phyloP scores from a whole-genome alignment of 306 rosid genomes.

The Inga leiocalycina region DNA sequence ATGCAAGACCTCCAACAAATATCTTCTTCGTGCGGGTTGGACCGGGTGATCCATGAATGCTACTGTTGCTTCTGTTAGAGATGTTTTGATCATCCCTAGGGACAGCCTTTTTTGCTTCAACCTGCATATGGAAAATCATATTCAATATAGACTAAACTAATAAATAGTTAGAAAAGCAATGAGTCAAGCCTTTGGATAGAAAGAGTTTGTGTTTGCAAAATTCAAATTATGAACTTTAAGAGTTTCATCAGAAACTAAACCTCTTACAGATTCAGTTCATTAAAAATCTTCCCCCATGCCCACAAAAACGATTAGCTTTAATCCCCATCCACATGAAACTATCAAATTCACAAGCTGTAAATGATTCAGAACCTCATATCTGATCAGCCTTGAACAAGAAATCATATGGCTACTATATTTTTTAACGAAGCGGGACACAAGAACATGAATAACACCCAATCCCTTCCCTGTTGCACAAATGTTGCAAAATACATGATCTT shows the following conservation, averaged over 20 bases:
- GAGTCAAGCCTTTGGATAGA: slow-evolving; percentile 17
- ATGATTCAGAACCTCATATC: slow-evolving; percentile 30
- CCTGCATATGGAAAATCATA: slow-evolving; percentile 38
- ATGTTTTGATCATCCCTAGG: slow-evolving; percentile 63
- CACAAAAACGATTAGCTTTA: neutral
- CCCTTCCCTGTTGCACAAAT: slow-evolving; percentile 22
- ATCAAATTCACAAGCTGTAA: slow-evolving; percentile 3
- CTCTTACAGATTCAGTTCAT: slow-evolving; percentile 10
- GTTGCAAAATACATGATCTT: slow-evolving; percentile 9
- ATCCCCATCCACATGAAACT: slow-evolving; percentile 6
- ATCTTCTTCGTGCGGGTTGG: slow-evolving; percentile 56
- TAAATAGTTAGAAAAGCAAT: slow-evolving; percentile 13
- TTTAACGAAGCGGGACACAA: slow-evolving; percentile 14
- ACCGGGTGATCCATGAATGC: slow-evolving; percentile 56
- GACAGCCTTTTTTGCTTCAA: slow-evolving; percentile 65
- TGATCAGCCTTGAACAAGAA: slow-evolving; percentile 1
- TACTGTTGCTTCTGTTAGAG: slow-evolving; percentile 49
- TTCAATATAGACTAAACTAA: slow-evolving; percentile 13
- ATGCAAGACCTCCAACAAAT: slow-evolving; percentile 61
- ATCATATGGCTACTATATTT: slow-evolving; percentile 9
- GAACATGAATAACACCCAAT: slow-evolving; percentile 13
- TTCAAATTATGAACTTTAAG: neutral
- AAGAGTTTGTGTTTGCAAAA: neutral
- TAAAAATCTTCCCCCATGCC: neutral
- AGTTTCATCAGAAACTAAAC: slow-evolving; percentile 15